A percentile compares a stretch with the other conserved stretches of the same genome.
Conservation (phyloP, 2,329 filamentous ascomycete species). For the Ascochyta pisi region DNA sequence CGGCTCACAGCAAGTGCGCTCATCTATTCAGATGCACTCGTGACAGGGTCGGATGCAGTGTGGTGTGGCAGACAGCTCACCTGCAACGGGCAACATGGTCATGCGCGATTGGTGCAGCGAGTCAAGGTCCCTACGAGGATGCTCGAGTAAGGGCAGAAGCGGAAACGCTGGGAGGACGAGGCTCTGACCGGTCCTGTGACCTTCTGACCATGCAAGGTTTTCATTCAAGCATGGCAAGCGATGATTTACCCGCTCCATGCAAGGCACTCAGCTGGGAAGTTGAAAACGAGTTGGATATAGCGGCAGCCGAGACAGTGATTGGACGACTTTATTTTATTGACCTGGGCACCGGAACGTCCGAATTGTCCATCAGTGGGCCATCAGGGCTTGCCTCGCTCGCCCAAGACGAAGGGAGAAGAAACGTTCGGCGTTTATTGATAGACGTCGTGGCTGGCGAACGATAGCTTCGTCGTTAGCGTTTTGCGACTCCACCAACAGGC, state of each 20-base stretch:
- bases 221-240: slow-evolving; percentile 28
- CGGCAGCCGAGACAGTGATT: slow-evolving; percentile 29
- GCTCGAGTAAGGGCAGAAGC: slow-evolving; percentile 25
- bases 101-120: slow-evolving; percentile 35
- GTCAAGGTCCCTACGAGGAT: slow-evolving; percentile 31
- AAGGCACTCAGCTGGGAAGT: slow-evolving; percentile 41
- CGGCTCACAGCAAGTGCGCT: slow-evolving; percentile 31
- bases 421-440: slow-evolving; percentile 21
- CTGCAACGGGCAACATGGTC: slow-evolving; percentile 27
- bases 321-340: slow-evolving; percentile 26
- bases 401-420: slow-evolving; percentile 17
- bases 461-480: slow-evolving; percentile 2
- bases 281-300: slow-evolving; percentile 20
- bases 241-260: slow-evolving; percentile 47
- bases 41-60: slow-evolving; percentile 32
- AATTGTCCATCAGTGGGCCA: slow-evolving; percentile 39
- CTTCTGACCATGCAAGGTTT: slow-evolving; percentile 39
- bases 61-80: slow-evolving; percentile 49
- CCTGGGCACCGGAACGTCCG: slow-evolving; percentile 32
- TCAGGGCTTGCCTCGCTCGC: slow-evolving; percentile 3
- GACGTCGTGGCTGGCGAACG: slow-evolving; percentile 16
- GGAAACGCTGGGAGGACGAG: slow-evolving; percentile 22
- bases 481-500: slow-evolving; percentile 12
- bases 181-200: slow-evolving; percentile 46
- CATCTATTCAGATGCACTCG: slow-evolving; percentile 28